Evolutionary conservation across 139 green algal species (phyloP).

Genomic region (Chlamydomonas schloesseri): DNA sequence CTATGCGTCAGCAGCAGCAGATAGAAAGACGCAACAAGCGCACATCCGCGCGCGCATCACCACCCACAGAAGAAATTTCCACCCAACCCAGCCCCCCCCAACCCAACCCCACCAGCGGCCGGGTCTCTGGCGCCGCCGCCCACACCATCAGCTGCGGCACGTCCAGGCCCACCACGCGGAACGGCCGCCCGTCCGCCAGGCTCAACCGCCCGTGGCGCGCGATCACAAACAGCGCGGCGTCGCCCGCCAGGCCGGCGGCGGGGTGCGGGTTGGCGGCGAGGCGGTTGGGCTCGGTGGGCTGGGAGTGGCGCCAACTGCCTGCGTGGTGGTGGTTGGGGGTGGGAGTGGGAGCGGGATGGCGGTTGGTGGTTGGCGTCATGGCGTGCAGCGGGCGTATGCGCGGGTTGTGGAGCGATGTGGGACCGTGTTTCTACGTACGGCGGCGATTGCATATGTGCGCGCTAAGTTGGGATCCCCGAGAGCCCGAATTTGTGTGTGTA

Average conservation of each 20-base stretch:
- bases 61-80: too few species aligned
- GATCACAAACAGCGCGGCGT: slow-evolving; percentile 27
- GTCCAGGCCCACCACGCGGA: slow-evolving; percentile 16
- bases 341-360: not conserved
- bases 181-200: slow-evolving; percentile 22
- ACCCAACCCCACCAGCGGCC: not conserved
- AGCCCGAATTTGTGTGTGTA: too few species aligned
- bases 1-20: too few species aligned
- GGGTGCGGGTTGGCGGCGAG: slow-evolving; percentile 6
- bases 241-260: not conserved
- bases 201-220: not conserved
- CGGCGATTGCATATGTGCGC: too few species aligned
- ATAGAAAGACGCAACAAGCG: too few species aligned
- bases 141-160: slow-evolving; percentile 14
- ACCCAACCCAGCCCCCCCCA: not conserved
- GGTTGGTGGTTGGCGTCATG: not conserved
- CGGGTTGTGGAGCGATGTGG: too few species aligned
- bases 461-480: too few species aligned
- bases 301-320: slow-evolving; percentile 48
- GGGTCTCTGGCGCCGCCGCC: not conserved
- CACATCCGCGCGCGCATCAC: too few species aligned
- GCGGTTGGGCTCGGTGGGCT: slow-evolving; percentile 14
- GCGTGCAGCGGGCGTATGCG: too few species aligned
- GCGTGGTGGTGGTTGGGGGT: not conserved
- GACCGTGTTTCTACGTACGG: too few species aligned